Conservation (phyloP, 352 stramenopile species). For the Phytophthora hybrid region DNA sequence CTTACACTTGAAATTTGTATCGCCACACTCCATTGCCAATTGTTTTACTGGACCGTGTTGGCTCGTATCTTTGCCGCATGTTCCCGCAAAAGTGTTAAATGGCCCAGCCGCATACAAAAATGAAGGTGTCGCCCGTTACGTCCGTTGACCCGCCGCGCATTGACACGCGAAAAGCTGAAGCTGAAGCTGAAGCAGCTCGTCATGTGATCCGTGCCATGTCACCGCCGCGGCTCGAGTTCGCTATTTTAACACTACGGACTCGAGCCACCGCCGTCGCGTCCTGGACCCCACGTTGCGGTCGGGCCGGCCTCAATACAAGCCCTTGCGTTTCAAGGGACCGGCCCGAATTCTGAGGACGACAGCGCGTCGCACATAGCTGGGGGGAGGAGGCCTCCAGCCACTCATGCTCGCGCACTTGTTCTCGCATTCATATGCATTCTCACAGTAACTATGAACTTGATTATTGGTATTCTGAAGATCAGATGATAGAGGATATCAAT, state of each 20-base stretch:
- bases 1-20: constrained; percentile 38
- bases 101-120: constrained; percentile 21
- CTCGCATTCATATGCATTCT: neutral
- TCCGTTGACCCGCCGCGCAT: constrained; percentile 4
- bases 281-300: constrained; percentile 18
- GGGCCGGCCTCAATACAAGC: constrained; percentile 10
- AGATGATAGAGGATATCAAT: constrained; percentile 12
- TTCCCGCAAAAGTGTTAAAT: constrained; percentile 26
- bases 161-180: constrained; percentile 2
- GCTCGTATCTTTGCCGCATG: constrained; percentile 30
- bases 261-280: constrained; percentile 4
- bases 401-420: constrained; percentile 20
- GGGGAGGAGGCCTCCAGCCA: constrained; percentile 34
- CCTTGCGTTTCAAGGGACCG: constrained; percentile 39
- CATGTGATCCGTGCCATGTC: constrained; percentile 21
- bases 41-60: constrained; percentile 19
- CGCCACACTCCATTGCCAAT: constrained; percentile 2
- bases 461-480: constrained; percentile 6
- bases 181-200: constrained; percentile 30
- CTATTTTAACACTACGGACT: constrained; percentile 39
- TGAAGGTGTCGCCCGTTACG: constrained; percentile 29
- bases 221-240: constrained; percentile 13
- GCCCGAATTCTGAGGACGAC: constrained; percentile 35
- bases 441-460: neutral
- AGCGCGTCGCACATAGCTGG: constrained; percentile 18